phyloP scores from a whole-genome alignment of 768 basidiomycete genomes.

The Crepidotus variabilis region DNA sequence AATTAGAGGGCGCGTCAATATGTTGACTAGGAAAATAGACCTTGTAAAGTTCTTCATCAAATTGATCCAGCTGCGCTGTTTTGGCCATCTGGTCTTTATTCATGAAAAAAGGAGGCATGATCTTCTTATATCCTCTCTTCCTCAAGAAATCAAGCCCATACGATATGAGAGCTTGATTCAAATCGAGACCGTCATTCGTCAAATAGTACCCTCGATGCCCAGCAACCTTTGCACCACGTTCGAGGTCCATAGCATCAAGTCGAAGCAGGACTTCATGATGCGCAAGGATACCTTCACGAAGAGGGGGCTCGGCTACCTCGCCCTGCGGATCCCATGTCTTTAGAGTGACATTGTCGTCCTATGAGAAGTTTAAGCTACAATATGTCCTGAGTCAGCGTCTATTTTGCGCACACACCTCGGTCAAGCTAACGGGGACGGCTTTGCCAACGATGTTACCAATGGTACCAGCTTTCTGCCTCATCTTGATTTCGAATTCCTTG shows the following conservation, averaged over 20 bases:
- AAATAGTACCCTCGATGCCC: slow-evolving; percentile 98
- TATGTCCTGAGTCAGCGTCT: background rate
- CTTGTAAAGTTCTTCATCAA: slow-evolving; percentile 99
- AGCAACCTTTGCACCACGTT: slow-evolving; percentile 89
- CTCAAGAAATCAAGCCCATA: slow-evolving; percentile 95
- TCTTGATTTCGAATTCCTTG: slow-evolving; percentile 68
- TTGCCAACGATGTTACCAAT: slow-evolving; percentile 94
- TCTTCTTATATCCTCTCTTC: slow-evolving; percentile 80
- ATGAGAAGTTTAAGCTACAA: background rate
- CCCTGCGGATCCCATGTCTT: slow-evolving; percentile 86
- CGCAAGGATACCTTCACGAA: slow-evolving; percentile 79
- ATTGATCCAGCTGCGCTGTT: slow-evolving; percentile 96
- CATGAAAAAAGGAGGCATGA: slow-evolving; percentile 98
- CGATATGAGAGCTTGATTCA: slow-evolving; percentile 93
- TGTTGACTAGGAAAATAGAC: slow-evolving; percentile 28
- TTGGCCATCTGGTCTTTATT: slow-evolving; percentile 96
- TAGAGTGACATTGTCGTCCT: slow-evolving; percentile 89
- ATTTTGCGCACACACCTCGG: slow-evolving; percentile 63
- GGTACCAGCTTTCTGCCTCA: slow-evolving; percentile 76
- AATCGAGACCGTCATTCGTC: slow-evolving; percentile 91
- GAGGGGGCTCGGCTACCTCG: slow-evolving; percentile 65
- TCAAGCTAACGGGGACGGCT: slow-evolving; percentile 77
- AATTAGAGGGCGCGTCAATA: background rate
- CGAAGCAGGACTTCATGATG: slow-evolving; percentile 96
- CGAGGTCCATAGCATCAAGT: slow-evolving; percentile 94